Conservation (phyloP, 2,329 filamentous ascomycete genomes). For the Fusarium camptoceras region DNA sequence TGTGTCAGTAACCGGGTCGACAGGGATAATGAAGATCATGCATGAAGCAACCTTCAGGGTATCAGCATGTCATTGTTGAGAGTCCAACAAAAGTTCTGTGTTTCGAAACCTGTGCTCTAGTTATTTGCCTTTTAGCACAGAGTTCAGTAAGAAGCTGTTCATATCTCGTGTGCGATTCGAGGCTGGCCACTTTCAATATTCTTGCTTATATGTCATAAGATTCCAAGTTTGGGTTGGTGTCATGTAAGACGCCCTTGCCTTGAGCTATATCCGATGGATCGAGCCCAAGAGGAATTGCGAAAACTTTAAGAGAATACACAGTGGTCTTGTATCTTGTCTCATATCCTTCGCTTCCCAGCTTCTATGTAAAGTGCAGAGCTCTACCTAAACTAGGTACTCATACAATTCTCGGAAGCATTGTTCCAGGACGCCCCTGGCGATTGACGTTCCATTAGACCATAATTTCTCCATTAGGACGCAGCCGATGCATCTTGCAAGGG, state of each 20-base stretch:
- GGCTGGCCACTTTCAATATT: neutral
- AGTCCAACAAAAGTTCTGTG: neutral
- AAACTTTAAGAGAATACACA: neutral
- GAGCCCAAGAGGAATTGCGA: neutral
- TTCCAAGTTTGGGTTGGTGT: neutral
- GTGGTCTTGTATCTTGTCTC: neutral
- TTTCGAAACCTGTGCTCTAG: neutral
- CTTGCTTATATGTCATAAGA: neutral
- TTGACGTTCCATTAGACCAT: constrained; percentile 9
- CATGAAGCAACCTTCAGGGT: neutral
- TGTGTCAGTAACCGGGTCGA: neutral
- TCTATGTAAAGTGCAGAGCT: neutral
- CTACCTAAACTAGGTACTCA: neutral
- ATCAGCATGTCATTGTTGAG: neutral
- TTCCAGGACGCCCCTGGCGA: neutral
- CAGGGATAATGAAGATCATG: neutral
- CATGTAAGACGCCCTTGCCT: neutral
- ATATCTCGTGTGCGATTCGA: neutral
- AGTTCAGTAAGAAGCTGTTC: neutral
- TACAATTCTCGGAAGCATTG: neutral
- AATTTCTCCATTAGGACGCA: neutral
- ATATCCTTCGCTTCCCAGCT: neutral
- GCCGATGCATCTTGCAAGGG: constrained; percentile 1
- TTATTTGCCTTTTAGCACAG: neutral
- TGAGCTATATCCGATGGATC: neutral